Evolutionary conservation across 805 yeast species (phyloP).

Genomic region (Lachancea waltii): DNA sequence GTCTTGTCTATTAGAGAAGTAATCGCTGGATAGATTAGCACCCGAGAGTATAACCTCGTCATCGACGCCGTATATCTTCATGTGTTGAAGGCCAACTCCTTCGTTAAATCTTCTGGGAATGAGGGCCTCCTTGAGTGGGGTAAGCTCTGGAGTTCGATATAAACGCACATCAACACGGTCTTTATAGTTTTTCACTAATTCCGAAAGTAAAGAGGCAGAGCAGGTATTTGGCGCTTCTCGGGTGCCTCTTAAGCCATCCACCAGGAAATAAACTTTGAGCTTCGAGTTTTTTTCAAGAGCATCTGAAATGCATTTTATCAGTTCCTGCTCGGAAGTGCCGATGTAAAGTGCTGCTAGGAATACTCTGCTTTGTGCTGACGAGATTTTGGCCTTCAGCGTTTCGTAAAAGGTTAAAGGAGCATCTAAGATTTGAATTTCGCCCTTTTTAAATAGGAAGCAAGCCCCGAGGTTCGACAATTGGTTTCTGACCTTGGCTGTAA

Average conservation of each 20-base stretch:
- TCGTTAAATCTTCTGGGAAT: slow-evolving; percentile 86
- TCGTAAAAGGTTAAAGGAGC: slow-evolving; percentile 71
- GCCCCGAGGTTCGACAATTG: slow-evolving; percentile 16
- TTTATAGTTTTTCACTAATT: slow-evolving; percentile 58
- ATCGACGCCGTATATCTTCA: slow-evolving; percentile 95
- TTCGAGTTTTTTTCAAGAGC: slow-evolving; percentile 56
- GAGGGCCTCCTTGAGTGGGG: slow-evolving; percentile 55
- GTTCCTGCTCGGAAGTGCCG: slow-evolving; percentile 76
- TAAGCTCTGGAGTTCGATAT: slow-evolving; percentile 83
- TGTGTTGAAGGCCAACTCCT: slow-evolving; percentile 89
- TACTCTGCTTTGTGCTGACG: slow-evolving; percentile 53
- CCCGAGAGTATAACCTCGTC: slow-evolving; percentile 83
- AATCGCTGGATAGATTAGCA: slow-evolving; percentile 86
- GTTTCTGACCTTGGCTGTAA: slow-evolving; percentile 13
- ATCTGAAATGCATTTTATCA: slow-evolving; percentile 52
- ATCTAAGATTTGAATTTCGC: slow-evolving; percentile 53
- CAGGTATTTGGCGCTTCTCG: slow-evolving; percentile 80
- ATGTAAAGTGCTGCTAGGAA: slow-evolving; percentile 82
- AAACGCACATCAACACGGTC: slow-evolving; percentile 70
- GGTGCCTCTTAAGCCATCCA: slow-evolving; percentile 89
- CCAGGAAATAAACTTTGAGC: slow-evolving; percentile 62
- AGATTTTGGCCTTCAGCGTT: slow-evolving; percentile 55
- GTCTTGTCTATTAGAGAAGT: slow-evolving; percentile 92
- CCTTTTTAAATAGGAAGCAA: slow-evolving; percentile 50
- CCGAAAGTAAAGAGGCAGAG: slow-evolving; percentile 68